phyloP scores from a whole-genome alignment of 768 basidiomycete genomes.

The Phanerochaete carnosa region DNA sequence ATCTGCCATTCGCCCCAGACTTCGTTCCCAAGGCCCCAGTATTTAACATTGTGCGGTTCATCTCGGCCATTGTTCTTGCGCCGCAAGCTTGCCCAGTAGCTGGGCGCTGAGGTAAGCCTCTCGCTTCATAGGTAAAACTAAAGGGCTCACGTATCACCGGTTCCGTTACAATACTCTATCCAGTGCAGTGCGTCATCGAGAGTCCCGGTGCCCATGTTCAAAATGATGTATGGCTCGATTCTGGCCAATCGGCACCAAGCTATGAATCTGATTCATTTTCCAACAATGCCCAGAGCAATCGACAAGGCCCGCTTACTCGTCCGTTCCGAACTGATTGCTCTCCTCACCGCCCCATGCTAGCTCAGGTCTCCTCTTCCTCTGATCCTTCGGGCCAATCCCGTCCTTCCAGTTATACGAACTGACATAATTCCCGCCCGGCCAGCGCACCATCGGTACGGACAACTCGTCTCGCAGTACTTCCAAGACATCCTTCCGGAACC shows the following conservation, averaged over 20 bases:
- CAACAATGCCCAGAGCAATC: background rate
- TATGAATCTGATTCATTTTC: conserved; percentile 39
- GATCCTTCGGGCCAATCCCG: conserved; percentile 49
- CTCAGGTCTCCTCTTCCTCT: conserved; percentile 52
- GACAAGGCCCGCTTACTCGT: conserved; percentile 14
- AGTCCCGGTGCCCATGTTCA: conserved; percentile 66
- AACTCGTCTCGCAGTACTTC: conserved; percentile 20
- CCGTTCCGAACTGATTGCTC: conserved; percentile 60
- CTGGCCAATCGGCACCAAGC: conserved; percentile 49
- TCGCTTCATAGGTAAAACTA: background rate
- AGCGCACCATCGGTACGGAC: conserved; percentile 17
- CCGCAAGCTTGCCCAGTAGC: conserved; percentile 52
- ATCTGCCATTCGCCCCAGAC: conserved; percentile 57
- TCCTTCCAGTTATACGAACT: conserved; percentile 34
- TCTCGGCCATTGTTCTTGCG: conserved; percentile 50
- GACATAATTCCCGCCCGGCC: conserved; percentile 25
- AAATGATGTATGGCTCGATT: conserved; percentile 55
- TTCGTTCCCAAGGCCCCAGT: conserved; percentile 48
- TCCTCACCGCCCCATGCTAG: conserved; percentile 61
- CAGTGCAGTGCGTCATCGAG: conserved; percentile 57
- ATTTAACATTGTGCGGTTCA: conserved; percentile 47
- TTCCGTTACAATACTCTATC: conserved; percentile 63
- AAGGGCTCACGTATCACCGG: conserved; percentile 29
- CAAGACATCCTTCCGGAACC: conserved; percentile 23
- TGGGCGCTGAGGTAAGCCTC: background rate